These are phyloP conservation scores for Codiaeum variegatum DNA, from an alignment of 441 rosid species.

Conservation along the genomic window DNA sequence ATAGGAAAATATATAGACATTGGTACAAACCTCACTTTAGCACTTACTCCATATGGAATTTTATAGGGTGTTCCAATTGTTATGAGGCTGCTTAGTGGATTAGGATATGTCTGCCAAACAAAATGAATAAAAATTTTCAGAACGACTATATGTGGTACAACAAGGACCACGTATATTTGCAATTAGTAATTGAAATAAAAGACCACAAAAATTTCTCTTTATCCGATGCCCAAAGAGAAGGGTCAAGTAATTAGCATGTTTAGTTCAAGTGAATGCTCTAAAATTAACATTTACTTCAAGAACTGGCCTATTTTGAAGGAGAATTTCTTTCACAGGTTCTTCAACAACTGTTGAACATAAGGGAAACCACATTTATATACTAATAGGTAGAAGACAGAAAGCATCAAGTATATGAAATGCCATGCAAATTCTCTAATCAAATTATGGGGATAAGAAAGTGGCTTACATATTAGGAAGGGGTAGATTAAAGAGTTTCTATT, in stretches of 20 bases:
- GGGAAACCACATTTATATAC: neutral
- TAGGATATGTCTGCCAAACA: no score
- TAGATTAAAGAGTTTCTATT: no score
- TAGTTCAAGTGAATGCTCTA: no score
- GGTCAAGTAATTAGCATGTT: no score
- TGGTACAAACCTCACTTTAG: slow-evolving; percentile 45
- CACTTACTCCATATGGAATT: slow-evolving; percentile 53
- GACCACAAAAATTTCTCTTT: slow-evolving; percentile 39
- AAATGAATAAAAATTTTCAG: no score
- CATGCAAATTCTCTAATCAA: neutral
- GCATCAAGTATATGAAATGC: neutral
- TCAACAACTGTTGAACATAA: slow-evolving; percentile 8
- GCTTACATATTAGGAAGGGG: no score
- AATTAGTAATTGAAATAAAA: slow-evolving; percentile 29
- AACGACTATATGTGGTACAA: no score
- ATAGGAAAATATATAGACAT: neutral
- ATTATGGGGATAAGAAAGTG: no score
- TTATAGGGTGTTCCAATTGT: slow-evolving; percentile 37
- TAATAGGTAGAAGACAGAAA: neutral
- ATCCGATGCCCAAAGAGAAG: slow-evolving; percentile 52
- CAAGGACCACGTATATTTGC: neutral
- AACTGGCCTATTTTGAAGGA: slow-evolving; percentile 14
- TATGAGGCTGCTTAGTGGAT: slow-evolving; percentile 33
- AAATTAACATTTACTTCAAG: no score
- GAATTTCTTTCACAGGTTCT: slow-evolving; percentile 31